Base-by-base conservation (phyloP, 257 asterid species). In the Solanum sejunctum region DNA sequence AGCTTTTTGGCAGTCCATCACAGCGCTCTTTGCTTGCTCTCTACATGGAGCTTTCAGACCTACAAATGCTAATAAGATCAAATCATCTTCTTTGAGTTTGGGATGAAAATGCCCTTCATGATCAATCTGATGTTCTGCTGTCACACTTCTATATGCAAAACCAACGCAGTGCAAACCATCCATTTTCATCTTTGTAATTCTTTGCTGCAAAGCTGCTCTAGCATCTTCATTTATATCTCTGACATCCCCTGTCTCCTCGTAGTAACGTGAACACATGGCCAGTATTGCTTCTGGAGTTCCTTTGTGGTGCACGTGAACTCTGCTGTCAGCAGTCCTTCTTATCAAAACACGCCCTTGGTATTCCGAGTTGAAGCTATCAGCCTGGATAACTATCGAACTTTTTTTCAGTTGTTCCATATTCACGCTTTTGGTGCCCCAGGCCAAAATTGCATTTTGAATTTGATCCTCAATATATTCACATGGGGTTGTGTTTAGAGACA, bases 241-340 rank as follows among this genome's bases (percentile, higher is more conserved):
- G 77, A 86, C 63, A 63, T 85, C 81, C 12, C 95, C 91, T 0
- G 55, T 54, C 20, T 17, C 41, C 71, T 88, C 88, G 28, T 88
- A 88, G 85, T 89, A 92, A 60, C 77, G 79, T 10, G 95, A 88
- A 71, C 96, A 91, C 88, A 83, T 87, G 73, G 87, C 86, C 43
- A 94, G 85, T 32, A 94, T 90, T 90, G 84, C 87, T 88, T 92
- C 95, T 54, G 94, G 91, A 23, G 92, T 92, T 52, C 95, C 98
- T 80, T 90, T 93, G 91, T 91, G 86, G 47, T 92, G 98, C 71
- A 87, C 84, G 79, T 89, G 86, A 5, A 57, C 45, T 61, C 78
- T 45, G 64, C 83, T 63, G 15, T 79, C 85, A 0, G 63, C 26
- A 11, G 86, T 77, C 83, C 79, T 87, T 84, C 70, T 82, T 13